Evolutionary conservation across 345 rosid genomes (phyloP).

Genomic region (rapeseed (Brassica napus)): Da-Ae NC_063438.1:6811001-6811500

Average conservation of each 20-base stretch:
- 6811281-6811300: not conserved
- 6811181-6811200: not conserved
- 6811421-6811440: constrained; percentile 95
- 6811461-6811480: constrained; percentile 84
- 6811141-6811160: not conserved
- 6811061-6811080: not conserved
- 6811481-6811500: constrained; percentile 98
- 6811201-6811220: not conserved
- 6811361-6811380: not conserved
- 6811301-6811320: not conserved
- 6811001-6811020: constrained; percentile 51
- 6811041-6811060: not conserved
- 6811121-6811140: constrained; percentile 51
- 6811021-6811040: not conserved
- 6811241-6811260: constrained; percentile 40
- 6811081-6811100: not conserved
- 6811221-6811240: not conserved
- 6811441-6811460: constrained; percentile 95
- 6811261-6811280: constrained; percentile 33
- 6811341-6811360: not conserved
- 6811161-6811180: not conserved
- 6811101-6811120: not conserved
- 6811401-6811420: constrained; percentile 73
- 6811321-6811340: not conserved
- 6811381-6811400: constrained; percentile 18